Conservation (phyloP, 768 basidiomycete genomes). For the Suillus decipiens region DNA sequence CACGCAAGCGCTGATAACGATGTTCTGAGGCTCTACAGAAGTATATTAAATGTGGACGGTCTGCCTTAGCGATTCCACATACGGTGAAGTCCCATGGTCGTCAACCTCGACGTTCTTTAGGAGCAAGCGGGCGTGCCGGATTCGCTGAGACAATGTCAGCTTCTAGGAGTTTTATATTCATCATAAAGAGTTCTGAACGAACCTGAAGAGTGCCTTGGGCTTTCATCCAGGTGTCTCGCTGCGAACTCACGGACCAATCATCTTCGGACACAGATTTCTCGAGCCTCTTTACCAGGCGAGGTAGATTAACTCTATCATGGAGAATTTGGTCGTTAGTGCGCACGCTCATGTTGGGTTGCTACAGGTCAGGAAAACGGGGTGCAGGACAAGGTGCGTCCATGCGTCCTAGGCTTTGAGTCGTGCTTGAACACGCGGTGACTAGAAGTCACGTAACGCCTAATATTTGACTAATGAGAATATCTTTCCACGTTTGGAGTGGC, state of each 20-base stretch:
- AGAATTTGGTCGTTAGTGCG: slow-evolving; percentile 31
- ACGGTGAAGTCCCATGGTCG: slow-evolving; percentile 46
- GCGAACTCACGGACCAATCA: slow-evolving; percentile 34
- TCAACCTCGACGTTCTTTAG: slow-evolving; percentile 59
- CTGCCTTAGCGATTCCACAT: slow-evolving; percentile 21
- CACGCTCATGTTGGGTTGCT: slow-evolving; percentile 21
- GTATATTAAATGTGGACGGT: slow-evolving; percentile 11
- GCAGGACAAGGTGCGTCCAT: slow-evolving; percentile 1
- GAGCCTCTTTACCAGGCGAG: slow-evolving; percentile 58
- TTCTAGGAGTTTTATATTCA: background rate
- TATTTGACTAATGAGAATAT: slow-evolving; percentile 22
- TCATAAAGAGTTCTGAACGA: slow-evolving; percentile 11
- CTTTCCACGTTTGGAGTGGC: slow-evolving; percentile 21
- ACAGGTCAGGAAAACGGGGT: slow-evolving; percentile 12
- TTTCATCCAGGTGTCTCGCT: slow-evolving; percentile 51
- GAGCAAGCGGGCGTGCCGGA: slow-evolving; percentile 59
- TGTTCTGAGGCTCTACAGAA: slow-evolving; percentile 41
- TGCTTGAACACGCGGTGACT: slow-evolving; percentile 2
- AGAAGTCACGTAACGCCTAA: background rate
- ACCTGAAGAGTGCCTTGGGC: slow-evolving; percentile 61
- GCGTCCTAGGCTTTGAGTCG: background rate
- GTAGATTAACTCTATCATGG: slow-evolving; percentile 72
- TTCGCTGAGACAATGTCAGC: slow-evolving; percentile 32
- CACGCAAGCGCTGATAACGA: slow-evolving; percentile 47
- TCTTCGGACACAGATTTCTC: slow-evolving; percentile 50